A percentile compares a stretch with the other conserved stretches of the same genome.
These are phyloP conservation scores for Fusarium lateritium DNA, from an alignment of 2,329 filamentous ascomycete genomes.

Conservation along the genomic window DNA sequence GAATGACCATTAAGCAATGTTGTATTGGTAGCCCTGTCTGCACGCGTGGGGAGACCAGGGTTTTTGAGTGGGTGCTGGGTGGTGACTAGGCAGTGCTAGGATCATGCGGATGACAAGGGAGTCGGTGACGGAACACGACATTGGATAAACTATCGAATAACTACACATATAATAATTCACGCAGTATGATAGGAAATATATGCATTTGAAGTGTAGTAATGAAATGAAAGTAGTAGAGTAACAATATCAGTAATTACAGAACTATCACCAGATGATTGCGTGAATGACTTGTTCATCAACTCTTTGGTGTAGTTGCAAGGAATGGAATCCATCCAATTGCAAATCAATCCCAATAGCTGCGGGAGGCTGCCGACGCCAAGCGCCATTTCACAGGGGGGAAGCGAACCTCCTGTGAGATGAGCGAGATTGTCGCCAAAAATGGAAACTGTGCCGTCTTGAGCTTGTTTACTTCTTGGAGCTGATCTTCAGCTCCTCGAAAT, in stretches of 20 bases:
- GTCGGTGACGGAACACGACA: constrained; percentile 34
- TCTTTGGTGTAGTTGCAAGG: constrained; percentile 1
- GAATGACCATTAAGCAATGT: constrained; percentile 22
- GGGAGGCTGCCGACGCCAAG: constrained; percentile 41
- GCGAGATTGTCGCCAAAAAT: constrained; percentile 12
- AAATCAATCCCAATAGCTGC: constrained; percentile 14
- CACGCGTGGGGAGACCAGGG: constrained; percentile 37
- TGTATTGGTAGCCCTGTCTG: constrained; percentile 25
- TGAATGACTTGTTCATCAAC: constrained; percentile 10
- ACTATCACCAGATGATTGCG: not conserved
- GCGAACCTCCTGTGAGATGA: not conserved
- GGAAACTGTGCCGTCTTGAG: constrained; percentile 9
- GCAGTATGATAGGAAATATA: no score
- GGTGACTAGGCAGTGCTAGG: constrained; percentile 18
- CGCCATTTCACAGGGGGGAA: constrained; percentile 20
- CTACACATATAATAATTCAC: no score
- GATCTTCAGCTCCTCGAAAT: not conserved
- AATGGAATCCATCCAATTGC: constrained; percentile 19
- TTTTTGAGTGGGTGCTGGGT: constrained; percentile 27
- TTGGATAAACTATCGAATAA: no score
- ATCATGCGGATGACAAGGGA: constrained; percentile 30
- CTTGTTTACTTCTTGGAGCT: constrained; percentile 1
- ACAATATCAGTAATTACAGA: no score
- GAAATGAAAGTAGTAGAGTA: no score
- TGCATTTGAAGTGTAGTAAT: no score